Conservation (phyloP, 768 basidiomycete species). For the Mycena alexandri region DNA sequence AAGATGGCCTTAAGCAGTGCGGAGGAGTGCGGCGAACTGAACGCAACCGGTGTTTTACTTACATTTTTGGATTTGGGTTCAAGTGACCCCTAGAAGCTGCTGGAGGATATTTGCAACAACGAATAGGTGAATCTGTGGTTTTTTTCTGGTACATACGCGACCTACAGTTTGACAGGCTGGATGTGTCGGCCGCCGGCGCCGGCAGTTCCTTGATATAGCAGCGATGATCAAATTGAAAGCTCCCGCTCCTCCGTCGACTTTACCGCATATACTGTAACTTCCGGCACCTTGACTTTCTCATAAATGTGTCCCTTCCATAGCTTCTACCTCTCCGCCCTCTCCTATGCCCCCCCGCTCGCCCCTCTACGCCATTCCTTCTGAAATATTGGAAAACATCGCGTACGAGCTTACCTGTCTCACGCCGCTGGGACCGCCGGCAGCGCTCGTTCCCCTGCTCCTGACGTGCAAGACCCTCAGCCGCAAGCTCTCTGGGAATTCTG, state of each 20-base stretch:
- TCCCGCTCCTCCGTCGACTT: conserved; percentile 14
- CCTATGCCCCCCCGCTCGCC: conserved; percentile 30
- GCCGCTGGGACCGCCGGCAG: conserved; percentile 60
- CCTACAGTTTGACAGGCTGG: no score
- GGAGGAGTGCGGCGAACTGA: conserved; percentile 23
- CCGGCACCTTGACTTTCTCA: conserved; percentile 33
- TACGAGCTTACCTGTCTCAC: conserved; percentile 57
- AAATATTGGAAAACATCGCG: conserved; percentile 66
- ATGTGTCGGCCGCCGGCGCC: not conserved
- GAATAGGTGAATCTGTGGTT: not conserved
- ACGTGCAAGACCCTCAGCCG: conserved; percentile 56
- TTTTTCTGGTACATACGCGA: not conserved
- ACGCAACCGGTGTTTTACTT: no score
- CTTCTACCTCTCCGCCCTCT: conserved; percentile 19
- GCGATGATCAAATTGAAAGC: conserved; percentile 1
- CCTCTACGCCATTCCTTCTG: conserved; percentile 51
- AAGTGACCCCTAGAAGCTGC: no score
- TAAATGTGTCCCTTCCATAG: conserved; percentile 30
- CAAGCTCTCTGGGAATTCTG: conserved; percentile 48
- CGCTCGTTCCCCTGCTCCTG: conserved; percentile 62
- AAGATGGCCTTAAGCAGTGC: conserved; percentile 7
- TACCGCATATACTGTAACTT: conserved; percentile 19
- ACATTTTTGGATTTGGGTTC: not conserved
- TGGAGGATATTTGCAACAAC: not conserved
- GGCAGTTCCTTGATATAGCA: not conserved